A percentile compares a stretch with the other conserved stretches of the same genome.
Conservation (phyloP, 2,329 filamentous ascomycete genomes). For the Thielaviopsis euricoi region DNA sequence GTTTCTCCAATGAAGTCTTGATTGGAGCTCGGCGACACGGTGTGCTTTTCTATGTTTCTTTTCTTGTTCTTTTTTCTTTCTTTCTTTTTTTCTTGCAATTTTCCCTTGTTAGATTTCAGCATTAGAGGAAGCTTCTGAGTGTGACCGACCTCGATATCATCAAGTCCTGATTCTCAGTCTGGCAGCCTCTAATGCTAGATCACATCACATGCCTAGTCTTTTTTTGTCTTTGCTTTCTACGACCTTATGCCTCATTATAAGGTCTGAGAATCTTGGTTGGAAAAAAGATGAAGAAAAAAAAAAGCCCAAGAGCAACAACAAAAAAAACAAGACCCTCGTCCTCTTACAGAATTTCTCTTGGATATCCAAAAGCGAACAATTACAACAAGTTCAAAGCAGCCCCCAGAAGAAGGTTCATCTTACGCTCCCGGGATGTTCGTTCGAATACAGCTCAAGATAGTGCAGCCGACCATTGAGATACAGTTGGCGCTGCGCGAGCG, state of each 20-base stretch:
- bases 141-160: neutral
- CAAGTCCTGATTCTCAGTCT: neutral
- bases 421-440: slow-evolving; percentile 1
- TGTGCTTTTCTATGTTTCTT: neutral
- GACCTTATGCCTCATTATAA: neutral
- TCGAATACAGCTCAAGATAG: neutral
- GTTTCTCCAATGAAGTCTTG: neutral
- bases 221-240: neutral
- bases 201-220: neutral
- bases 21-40: neutral
- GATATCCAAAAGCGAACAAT: neutral
- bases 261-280: neutral
- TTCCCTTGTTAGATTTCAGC: neutral
- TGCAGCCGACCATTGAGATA: neutral
- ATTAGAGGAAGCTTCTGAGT: neutral
- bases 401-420: neutral
- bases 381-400: neutral
- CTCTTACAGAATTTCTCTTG: neutral
- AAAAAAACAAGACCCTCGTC: neutral
- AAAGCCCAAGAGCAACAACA: neutral
- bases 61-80: neutral
- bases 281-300: too few relatives aligned
- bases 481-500: neutral
- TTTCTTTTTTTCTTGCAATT: neutral
- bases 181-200: neutral